phyloP scores from a whole-genome alignment of 371 early-diverging fungal genomes.

The Nematocida sp. region DNA sequence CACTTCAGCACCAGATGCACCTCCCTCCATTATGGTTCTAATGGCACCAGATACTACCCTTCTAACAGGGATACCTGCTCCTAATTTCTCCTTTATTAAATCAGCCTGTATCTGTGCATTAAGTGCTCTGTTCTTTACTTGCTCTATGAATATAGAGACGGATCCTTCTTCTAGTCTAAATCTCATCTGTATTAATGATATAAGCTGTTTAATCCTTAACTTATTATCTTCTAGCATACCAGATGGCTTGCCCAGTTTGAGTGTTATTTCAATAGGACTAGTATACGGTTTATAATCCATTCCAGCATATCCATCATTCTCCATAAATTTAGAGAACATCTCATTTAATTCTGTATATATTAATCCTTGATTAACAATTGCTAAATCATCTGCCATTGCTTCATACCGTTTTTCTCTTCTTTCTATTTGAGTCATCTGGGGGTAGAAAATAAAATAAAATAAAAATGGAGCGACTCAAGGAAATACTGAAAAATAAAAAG shows the following conservation, averaged over 20 bases:
- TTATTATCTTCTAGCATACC: slow-evolving; percentile 96
- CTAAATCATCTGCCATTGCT: slow-evolving; percentile 44
- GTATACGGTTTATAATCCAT: slow-evolving; percentile 95
- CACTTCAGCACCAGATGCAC: slow-evolving; percentile 98
- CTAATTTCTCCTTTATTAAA: slow-evolving; percentile 90
- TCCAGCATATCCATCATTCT: slow-evolving; percentile 85
- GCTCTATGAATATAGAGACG: slow-evolving; percentile 94
- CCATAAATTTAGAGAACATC: slow-evolving; percentile 72
- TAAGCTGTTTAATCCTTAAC: slow-evolving; percentile 93
- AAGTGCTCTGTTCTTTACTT: slow-evolving; percentile 92
- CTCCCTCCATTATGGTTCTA: slow-evolving; percentile 96
- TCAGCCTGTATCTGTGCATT: slow-evolving; percentile 98
- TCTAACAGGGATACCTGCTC: slow-evolving; percentile 90
- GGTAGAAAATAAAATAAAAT: slow-evolving; percentile 54
- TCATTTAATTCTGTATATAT: slow-evolving; percentile 70
- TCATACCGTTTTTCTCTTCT: slow-evolving; percentile 50
- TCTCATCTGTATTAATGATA: slow-evolving; percentile 92
- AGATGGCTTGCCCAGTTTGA: slow-evolving; percentile 94
- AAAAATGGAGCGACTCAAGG: slow-evolving; percentile 40
- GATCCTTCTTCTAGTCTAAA: slow-evolving; percentile 82
- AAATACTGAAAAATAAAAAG: slow-evolving; percentile 20
- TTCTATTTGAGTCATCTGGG: slow-evolving; percentile 52
- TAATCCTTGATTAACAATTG: slow-evolving; percentile 60
- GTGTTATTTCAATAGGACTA: slow-evolving; percentile 94
- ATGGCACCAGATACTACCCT: slow-evolving; percentile 94